Conservation (phyloP, 139 green algal genomes). For the Diplosphaera chodatii region DNA sequence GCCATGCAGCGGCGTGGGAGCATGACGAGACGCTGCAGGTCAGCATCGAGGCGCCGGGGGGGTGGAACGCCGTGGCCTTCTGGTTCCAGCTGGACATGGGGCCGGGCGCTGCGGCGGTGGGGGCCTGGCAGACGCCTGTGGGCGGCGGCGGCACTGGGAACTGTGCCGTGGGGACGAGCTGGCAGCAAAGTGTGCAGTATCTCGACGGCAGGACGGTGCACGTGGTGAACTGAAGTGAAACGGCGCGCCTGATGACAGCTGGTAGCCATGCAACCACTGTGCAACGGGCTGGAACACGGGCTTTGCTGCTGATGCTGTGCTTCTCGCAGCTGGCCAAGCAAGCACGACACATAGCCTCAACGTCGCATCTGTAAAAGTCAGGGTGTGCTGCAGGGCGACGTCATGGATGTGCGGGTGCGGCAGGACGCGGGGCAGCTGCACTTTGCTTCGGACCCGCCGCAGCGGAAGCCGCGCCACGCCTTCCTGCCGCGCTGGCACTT, state of each 20-base stretch:
- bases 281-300: too few relatives aligned
- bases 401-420: constrained; percentile 28
- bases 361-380: too few relatives aligned
- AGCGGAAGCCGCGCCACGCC: constrained; percentile 42
- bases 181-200: constrained; percentile 48
- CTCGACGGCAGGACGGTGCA: constrained; percentile 28
- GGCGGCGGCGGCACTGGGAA: too few relatives aligned
- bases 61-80: constrained; percentile 64
- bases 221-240: too few relatives aligned
- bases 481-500: constrained; percentile 75
- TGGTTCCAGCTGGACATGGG: constrained; percentile 63
- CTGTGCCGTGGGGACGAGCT: constrained; percentile 18
- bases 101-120: too few relatives aligned
- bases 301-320: too few relatives aligned
- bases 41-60: constrained; percentile 11
- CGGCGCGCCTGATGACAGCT: too few relatives aligned
- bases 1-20: constrained; percentile 23
- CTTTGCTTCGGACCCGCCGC: constrained; percentile 28
- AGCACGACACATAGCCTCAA: too few relatives aligned
- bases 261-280: too few relatives aligned
- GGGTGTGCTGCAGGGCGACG: constrained; percentile 1
- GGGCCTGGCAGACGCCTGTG: too few relatives aligned
- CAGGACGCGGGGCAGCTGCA: constrained; percentile 39
- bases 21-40: constrained; percentile 25
- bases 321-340: too few relatives aligned